phyloP scores from a whole-genome alignment of 441 rosid species.

The Dalechampia spathulata region DNA sequence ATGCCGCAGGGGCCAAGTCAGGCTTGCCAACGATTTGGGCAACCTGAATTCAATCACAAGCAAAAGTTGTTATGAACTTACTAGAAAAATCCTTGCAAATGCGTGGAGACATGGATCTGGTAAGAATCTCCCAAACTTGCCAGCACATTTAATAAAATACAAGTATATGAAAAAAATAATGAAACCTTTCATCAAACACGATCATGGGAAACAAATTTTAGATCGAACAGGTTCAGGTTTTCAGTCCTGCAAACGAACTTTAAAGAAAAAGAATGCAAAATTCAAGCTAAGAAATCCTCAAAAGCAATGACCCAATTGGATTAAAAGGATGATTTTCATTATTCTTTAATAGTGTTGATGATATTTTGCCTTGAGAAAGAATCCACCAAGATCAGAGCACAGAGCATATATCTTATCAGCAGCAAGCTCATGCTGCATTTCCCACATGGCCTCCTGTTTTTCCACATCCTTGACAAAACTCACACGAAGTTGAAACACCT shows the following conservation, averaged over 20 bases:
- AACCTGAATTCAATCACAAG: constrained; percentile 38
- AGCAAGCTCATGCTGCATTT: constrained; percentile 75
- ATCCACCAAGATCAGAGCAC: constrained; percentile 94
- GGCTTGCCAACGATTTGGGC: constrained; percentile 93
- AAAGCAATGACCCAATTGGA: not conserved
- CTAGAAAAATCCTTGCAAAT: too few relatives aligned
- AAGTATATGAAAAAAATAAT: too few relatives aligned
- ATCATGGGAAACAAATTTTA: too few relatives aligned
- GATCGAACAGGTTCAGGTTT: too few relatives aligned
- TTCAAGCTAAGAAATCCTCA: not conserved
- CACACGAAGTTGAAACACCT: constrained; percentile 77
- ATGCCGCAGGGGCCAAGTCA: constrained; percentile 89
- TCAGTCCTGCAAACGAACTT: too few relatives aligned
- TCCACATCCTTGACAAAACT: constrained; percentile 64
- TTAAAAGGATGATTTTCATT: too few relatives aligned
- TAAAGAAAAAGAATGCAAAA: not conserved
- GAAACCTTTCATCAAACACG: too few relatives aligned
- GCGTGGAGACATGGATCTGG: too few relatives aligned
- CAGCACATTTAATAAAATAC: too few relatives aligned
- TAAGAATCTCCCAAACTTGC: too few relatives aligned
- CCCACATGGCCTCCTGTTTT: constrained; percentile 94
- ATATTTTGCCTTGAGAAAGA: constrained; percentile 83
- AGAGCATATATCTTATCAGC: constrained; percentile 80
- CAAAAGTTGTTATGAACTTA: too few relatives aligned
- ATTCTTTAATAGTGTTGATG: too few relatives aligned